Base-by-base conservation (phyloP, 345 rosid species). In the Firmiana major region DNA sequence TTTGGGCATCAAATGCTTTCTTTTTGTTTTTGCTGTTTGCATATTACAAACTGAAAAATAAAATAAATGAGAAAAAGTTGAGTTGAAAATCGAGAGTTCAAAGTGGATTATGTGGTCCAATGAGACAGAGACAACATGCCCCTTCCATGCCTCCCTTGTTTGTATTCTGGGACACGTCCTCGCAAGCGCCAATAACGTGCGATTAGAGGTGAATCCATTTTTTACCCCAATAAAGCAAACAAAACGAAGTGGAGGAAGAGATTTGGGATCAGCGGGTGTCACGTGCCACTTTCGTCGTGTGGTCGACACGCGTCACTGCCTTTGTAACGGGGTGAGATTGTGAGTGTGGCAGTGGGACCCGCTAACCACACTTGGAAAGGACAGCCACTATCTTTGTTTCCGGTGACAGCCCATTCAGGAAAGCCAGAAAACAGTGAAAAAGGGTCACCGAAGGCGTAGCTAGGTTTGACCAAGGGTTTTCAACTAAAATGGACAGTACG, bases 221-320 rank as follows among this genome's bases (percentile, higher is more conserved):
- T 49, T 16, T n/a, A n/a, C 24, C 73, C 73, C 10, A 46, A 28
- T 24, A 26, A 46, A 28, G 69, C 59, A 17, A 62, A 75, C 70
- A 26, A 62, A 28, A 60, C 26, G 28, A 5, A 26, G 77, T 62
- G 59, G 69, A 15, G 34, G 28, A 21, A 19, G 69, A 48, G 58
- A 48, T 26, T 2, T 48, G 42, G 43, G n/a, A 21, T 19, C 26
- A 74, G 69, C 62, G 77, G 59, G 46, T 26, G 62, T 75, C 77
- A 75, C 69, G 59, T 75, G 69, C 57, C 70, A 45, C 77, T 60
- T 45, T 3, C 4, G 57, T 46, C 19, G n/a, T 75, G 43, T 75
- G 45, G 0, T 5, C 54, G 77, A 60, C 77, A 75, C 69, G 77
- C 24, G 59, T 62, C 70, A 45, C 40, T 21, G 40, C 49, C 24